A percentile compares a stretch with the other conserved stretches of the same genome.
phyloP scores from a whole-genome alignment of 1,139 yeast species.

The Ogataea hybrid region DNA sequence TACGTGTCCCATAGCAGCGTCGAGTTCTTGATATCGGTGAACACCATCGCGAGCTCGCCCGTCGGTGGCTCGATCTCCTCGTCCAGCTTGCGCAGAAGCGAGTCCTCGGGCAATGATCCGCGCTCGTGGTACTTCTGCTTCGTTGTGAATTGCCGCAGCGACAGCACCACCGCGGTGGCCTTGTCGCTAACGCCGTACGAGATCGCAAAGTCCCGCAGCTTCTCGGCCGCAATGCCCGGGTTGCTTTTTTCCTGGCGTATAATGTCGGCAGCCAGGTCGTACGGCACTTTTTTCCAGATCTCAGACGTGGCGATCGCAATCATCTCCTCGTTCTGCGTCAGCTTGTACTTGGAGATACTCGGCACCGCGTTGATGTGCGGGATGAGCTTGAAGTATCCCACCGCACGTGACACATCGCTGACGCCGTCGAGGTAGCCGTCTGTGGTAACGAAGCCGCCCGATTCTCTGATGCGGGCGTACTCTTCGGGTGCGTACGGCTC shows the following conservation, averaged over 20 bases:
- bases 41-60: slow-evolving; percentile 91
- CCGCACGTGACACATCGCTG: slow-evolving; percentile 82
- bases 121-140: slow-evolving; percentile 51
- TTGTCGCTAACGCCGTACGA: slow-evolving; percentile 87
- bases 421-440: slow-evolving; percentile 86
- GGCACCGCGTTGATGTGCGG: slow-evolving; percentile 95
- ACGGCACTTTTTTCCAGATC: slow-evolving; percentile 81
- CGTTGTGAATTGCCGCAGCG: slow-evolving; percentile 48
- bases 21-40: slow-evolving; percentile 95
- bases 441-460: slow-evolving; percentile 91
- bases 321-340: slow-evolving; percentile 76
- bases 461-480: slow-evolving; percentile 81
- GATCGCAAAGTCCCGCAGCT: slow-evolving; percentile 88
- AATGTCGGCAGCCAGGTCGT: slow-evolving; percentile 87
- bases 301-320: slow-evolving; percentile 82
- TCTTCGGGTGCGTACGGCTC: slow-evolving; percentile 81
- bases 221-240: slow-evolving; percentile 92
- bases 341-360: slow-evolving; percentile 57
- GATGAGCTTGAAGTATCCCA: slow-evolving; percentile 81
- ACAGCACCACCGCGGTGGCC: slow-evolving; percentile 79
- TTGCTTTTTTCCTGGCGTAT: slow-evolving; percentile 79
- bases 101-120: slow-evolving; percentile 63
- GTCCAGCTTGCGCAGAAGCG: slow-evolving; percentile 77
- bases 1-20: slow-evolving; percentile 91
- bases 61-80: slow-evolving; percentile 95